Evolutionary conservation across 1,284 basidiomycete species (phyloP).

Genomic region (Waitea zeae): DNA sequence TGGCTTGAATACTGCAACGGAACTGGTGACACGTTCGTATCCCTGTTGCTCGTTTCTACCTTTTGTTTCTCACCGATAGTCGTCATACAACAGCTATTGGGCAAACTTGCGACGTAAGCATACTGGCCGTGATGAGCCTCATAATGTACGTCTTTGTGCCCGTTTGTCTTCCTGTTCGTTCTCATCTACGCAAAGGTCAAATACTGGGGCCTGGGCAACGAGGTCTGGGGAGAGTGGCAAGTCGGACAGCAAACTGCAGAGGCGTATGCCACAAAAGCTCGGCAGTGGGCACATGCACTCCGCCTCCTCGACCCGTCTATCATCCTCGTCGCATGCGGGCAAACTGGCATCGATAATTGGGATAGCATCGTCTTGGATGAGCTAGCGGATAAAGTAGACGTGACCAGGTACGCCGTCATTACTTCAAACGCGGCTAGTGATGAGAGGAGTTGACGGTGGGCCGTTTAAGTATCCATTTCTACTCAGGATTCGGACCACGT

Average conservation of each 20-base stretch:
- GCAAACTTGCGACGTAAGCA: constrained; percentile 44
- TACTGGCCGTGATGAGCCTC: constrained; percentile 34
- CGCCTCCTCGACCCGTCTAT: constrained; percentile 41
- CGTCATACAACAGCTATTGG: constrained; percentile 24
- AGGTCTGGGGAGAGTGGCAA: constrained; percentile 51
- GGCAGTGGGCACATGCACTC: constrained; percentile 48
- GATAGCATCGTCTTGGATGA: constrained; percentile 17
- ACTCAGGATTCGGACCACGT: constrained; percentile 12
- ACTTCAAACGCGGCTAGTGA: too few species aligned
- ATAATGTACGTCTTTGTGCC: constrained; percentile 18
- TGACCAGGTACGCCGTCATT: constrained; percentile 15
- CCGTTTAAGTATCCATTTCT: constrained; percentile 10
- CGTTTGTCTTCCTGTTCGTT: not conserved
- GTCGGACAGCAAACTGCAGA: constrained; percentile 40
- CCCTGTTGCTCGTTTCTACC: constrained; percentile 8
- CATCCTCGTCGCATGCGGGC: constrained; percentile 40
- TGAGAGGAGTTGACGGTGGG: not conserved
- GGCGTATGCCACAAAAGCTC: constrained; percentile 40
- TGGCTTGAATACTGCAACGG: constrained; percentile 57
- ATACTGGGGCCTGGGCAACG: constrained; percentile 20
- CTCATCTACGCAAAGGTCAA: constrained; percentile 6
- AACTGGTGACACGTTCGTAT: constrained; percentile 13
- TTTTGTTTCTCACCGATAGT: too few species aligned
- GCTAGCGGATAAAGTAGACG: constrained; percentile 17
- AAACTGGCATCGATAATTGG: constrained; percentile 25